A percentile compares a stretch with the other conserved stretches of the same genome.
phyloP scores from a whole-genome alignment of 352 stramenopile genomes.

The Globisporangium apiculatum region DNA sequence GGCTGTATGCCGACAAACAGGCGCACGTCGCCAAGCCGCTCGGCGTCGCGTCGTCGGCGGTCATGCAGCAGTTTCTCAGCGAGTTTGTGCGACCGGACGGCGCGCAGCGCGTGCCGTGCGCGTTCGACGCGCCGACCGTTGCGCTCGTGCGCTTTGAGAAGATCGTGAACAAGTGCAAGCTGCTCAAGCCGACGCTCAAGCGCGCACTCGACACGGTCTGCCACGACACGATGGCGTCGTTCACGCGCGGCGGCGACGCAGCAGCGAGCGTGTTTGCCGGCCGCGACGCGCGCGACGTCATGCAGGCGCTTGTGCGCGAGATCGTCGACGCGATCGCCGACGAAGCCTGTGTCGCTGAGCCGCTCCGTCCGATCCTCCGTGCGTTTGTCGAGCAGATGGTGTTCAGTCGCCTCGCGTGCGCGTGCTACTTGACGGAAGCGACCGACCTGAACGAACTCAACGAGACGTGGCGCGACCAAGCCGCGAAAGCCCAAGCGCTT shows the following conservation, averaged over 20 bases:
- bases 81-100: constrained; percentile 18
- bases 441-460: constrained; percentile 68
- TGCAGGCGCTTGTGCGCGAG: constrained; percentile 63
- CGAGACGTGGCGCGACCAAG: constrained; percentile 50
- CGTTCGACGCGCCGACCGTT: constrained; percentile 32
- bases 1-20: constrained; percentile 45
- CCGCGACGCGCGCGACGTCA: constrained; percentile 48
- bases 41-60: constrained; percentile 7
- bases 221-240: constrained; percentile 52
- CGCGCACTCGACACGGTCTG: constrained; percentile 56
- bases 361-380: constrained; percentile 20
- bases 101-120: constrained; percentile 19
- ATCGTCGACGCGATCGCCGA: constrained; percentile 43
- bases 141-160: constrained; percentile 66
- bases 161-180: constrained; percentile 44
- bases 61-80: constrained; percentile 32
- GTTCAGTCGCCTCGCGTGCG: constrained; percentile 54
- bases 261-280: constrained; percentile 33
- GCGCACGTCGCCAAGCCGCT: constrained; percentile 7
- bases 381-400: constrained; percentile 74
- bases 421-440: constrained; percentile 47
- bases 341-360: constrained; percentile 25
- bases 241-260: constrained; percentile 21
- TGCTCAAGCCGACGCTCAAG: constrained; percentile 57
- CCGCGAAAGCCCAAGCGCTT: constrained; percentile 30